Conservation (phyloP, 805 yeast species). For the Myxozyma kluyveri region DNA sequence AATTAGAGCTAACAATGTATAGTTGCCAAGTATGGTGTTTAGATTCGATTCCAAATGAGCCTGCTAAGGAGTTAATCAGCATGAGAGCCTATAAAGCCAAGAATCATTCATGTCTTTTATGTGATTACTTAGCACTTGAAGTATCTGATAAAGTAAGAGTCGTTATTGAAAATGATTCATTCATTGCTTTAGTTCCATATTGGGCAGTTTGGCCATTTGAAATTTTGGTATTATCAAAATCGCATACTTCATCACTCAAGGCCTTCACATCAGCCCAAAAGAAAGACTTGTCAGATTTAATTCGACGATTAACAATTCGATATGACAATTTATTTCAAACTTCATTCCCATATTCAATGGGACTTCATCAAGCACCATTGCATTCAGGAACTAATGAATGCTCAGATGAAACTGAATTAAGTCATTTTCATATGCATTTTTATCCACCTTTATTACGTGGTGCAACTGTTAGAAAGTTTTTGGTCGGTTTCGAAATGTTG, state of each 20-base stretch:
- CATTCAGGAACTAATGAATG: constrained; percentile 29
- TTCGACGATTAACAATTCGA: constrained; percentile 55
- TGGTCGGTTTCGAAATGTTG: constrained; percentile 59
- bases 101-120: constrained; percentile 52
- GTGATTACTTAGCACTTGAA: constrained; percentile 55
- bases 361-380: constrained; percentile 72
- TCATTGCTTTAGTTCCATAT: constrained; percentile 68
- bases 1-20: not conserved
- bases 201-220: constrained; percentile 87
- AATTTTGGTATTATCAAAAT: constrained; percentile 59
- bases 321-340: constrained; percentile 71
- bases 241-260: constrained; percentile 50
- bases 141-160: constrained; percentile 46
- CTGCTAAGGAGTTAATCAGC: constrained; percentile 53
- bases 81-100: constrained; percentile 48
- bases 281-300: constrained; percentile 53
- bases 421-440: constrained; percentile 70
- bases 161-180: constrained; percentile 59
- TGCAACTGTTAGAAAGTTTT: constrained; percentile 71
- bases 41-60: constrained; percentile 60
- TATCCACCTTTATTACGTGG: constrained; percentile 74
- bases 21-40: constrained; percentile 66
- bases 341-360: constrained; percentile 78
- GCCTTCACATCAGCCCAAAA: constrained; percentile 50
- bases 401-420: constrained; percentile 34